Conservation (phyloP, 2,329 filamentous ascomycete species). For the Fusarium compactum region DNA sequence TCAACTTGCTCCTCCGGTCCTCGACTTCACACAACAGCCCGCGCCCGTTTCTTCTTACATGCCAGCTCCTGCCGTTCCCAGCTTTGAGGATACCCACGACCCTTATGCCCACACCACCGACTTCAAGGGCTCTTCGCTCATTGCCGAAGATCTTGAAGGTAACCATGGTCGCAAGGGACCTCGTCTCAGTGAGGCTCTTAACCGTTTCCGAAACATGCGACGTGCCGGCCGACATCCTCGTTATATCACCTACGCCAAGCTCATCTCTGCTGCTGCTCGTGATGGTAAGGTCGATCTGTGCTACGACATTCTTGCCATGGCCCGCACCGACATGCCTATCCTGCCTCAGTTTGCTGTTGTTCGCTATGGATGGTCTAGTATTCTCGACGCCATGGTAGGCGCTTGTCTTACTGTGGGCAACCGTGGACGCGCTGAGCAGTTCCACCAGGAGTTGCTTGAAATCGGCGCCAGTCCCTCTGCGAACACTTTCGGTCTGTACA, state of each 20-base stretch:
- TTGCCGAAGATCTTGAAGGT: conserved; percentile 90
- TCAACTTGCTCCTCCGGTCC: conserved; percentile 61
- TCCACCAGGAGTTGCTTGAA: conserved; percentile 89
- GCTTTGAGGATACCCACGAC: conserved; percentile 86
- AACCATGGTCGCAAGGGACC: conserved; percentile 77
- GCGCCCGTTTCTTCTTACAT: conserved; percentile 59
- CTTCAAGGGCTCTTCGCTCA: conserved; percentile 90
- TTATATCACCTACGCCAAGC: conserved; percentile 96
- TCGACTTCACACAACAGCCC: conserved; percentile 59
- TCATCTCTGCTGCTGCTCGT: conserved; percentile 90
- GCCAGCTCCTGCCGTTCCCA: conserved; percentile 67
- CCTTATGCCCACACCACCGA: conserved; percentile 92
- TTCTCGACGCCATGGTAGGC: conserved; percentile 95
- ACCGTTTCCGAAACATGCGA: conserved; percentile 91
- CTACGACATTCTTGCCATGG: conserved; percentile 89
- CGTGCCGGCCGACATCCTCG: conserved; percentile 90
- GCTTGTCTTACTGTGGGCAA: conserved; percentile 87
- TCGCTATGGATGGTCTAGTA: conserved; percentile 95
- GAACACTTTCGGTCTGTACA: conserved; percentile 98
- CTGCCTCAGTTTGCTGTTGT: conserved; percentile 87
- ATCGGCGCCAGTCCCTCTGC: conserved; percentile 94
- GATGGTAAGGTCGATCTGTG: conserved; percentile 84
- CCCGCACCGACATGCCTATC: conserved; percentile 87
- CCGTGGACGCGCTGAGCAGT: conserved; percentile 83
- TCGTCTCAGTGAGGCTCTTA: conserved; percentile 82